These are phyloP conservation scores for Canavalia ensiformis DNA, from an alignment of 306 rosid genomes.

Conservation along the genomic window DNA sequence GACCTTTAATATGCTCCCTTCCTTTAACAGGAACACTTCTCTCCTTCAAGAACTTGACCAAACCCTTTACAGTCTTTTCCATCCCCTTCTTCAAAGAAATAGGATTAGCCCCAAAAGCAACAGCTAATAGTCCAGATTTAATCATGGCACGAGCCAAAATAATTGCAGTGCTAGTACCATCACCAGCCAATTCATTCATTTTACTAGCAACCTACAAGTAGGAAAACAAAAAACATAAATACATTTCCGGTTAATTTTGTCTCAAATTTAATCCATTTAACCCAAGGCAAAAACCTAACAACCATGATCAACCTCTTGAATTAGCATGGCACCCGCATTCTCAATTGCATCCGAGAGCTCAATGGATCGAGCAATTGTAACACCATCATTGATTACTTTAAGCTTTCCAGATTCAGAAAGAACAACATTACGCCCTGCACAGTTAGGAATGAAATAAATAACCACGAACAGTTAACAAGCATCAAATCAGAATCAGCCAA, in stretches of 20 bases:
- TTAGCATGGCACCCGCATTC: slow-evolving; percentile 95
- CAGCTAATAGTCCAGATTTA: slow-evolving; percentile 79
- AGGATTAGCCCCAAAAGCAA: slow-evolving; percentile 93
- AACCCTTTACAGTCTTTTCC: slow-evolving; percentile 79
- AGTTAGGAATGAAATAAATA: slow-evolving; percentile 40
- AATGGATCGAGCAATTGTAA: slow-evolving; percentile 89
- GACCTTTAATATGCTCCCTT: slow-evolving; percentile 89
- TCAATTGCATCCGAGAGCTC: slow-evolving; percentile 89
- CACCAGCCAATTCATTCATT: slow-evolving; percentile 96
- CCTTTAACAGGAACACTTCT: slow-evolving; percentile 86
- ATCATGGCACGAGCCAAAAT: slow-evolving; percentile 91
- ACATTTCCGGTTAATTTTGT: slow-evolving; percentile 31
- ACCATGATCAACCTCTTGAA: slow-evolving; percentile 93
- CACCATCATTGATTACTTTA: slow-evolving; percentile 89
- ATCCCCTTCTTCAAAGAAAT: slow-evolving; percentile 91
- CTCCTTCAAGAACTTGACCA: slow-evolving; percentile 78
- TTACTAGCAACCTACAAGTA: slow-evolving; percentile 85
- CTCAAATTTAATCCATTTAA: slow-evolving; percentile 41
- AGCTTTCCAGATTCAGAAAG: slow-evolving; percentile 77
- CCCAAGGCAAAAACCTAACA: slow-evolving; percentile 52
- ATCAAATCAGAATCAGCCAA: slow-evolving; percentile 16
- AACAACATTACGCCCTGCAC: slow-evolving; percentile 93
- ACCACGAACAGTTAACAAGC: slow-evolving; percentile 30
- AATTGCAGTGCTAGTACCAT: slow-evolving; percentile 95
- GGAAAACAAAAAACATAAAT: slow-evolving; percentile 40